A percentile compares a stretch with the other conserved stretches of the same genome.
Conservation (phyloP, 73 alveolate genomes). For the Paramecium sexaurelia region DNA sequence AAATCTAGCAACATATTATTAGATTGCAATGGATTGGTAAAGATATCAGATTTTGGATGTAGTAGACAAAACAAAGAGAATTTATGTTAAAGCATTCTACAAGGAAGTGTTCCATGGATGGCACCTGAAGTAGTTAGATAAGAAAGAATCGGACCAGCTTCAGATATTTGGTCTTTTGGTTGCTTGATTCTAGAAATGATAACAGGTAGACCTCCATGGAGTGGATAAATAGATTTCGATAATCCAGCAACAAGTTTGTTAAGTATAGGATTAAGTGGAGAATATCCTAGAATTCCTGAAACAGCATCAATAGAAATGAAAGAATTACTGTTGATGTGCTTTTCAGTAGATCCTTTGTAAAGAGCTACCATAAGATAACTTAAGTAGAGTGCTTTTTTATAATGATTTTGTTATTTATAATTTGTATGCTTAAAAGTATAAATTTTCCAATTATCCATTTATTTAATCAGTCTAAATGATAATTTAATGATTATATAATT, state of each 20-base stretch:
- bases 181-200: constrained; percentile 65
- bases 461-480: not conserved
- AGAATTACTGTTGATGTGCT: constrained; percentile 57
- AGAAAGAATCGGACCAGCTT: not conserved
- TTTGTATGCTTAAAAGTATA: not conserved
- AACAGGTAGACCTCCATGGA: constrained; percentile 61
- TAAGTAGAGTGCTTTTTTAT: constrained; percentile 50
- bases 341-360: constrained; percentile 34
- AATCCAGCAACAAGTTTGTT: constrained; percentile 57
- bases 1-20: constrained; percentile 50
- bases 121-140: constrained; percentile 18
- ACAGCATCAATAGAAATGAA: constrained; percentile 14
- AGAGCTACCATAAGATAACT: constrained; percentile 65
- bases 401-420: not conserved
- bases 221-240: constrained; percentile 37
- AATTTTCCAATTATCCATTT: not conserved
- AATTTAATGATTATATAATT: not conserved
- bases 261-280: constrained; percentile 29
- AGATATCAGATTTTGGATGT: constrained; percentile 59
- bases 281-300: constrained; percentile 64
- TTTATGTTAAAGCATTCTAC: not conserved
- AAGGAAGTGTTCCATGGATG: constrained; percentile 45
- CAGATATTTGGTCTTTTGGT: constrained; percentile 74
- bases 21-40: constrained; percentile 23
- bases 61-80: not conserved